A percentile compares a stretch with the other conserved stretches of the same genome.
Conservation (phyloP, 2,329 filamentous ascomycete species). For the Colletotrichum cordylinicola region DNA sequence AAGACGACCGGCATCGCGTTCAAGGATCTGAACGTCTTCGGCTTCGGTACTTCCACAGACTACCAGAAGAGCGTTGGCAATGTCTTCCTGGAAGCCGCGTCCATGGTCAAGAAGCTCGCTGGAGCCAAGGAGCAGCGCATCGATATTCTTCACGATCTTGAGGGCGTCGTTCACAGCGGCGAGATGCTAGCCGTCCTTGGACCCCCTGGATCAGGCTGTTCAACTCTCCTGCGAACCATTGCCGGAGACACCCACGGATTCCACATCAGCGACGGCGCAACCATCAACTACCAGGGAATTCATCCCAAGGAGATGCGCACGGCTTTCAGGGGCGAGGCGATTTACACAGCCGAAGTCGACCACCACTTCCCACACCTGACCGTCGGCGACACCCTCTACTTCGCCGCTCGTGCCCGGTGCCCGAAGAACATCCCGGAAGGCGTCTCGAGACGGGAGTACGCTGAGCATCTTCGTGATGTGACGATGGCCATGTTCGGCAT, state of each 20-base stretch:
- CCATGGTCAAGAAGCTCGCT: conserved; percentile 30
- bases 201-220: conserved; percentile 63
- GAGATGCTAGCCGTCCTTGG: conserved; percentile 65
- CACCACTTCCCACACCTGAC: conserved; percentile 65
- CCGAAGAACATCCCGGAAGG: conserved; percentile 54
- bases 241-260: conserved; percentile 69
- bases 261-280: conserved; percentile 28
- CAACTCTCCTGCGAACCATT: conserved; percentile 71
- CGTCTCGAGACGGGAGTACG: conserved; percentile 43
- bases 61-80: conserved; percentile 50
- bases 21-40: conserved; percentile 47
- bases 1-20: conserved; percentile 45
- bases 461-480: conserved; percentile 55
- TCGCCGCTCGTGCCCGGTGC: conserved; percentile 62
- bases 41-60: conserved; percentile 45
- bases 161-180: conserved; percentile 58
- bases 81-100: conserved; percentile 30
- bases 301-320: conserved; percentile 16
- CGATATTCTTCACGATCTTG: conserved; percentile 56
- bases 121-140: conserved; percentile 35
- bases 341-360: conserved; percentile 71
- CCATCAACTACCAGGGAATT: conserved; percentile 20
- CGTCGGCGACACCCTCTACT: conserved; percentile 66
- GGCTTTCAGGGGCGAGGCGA: conserved; percentile 60
- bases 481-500: conserved; percentile 62